Conservation (phyloP, 2,329 filamentous ascomycete genomes). For the Colletotrichum sp. region DNA sequence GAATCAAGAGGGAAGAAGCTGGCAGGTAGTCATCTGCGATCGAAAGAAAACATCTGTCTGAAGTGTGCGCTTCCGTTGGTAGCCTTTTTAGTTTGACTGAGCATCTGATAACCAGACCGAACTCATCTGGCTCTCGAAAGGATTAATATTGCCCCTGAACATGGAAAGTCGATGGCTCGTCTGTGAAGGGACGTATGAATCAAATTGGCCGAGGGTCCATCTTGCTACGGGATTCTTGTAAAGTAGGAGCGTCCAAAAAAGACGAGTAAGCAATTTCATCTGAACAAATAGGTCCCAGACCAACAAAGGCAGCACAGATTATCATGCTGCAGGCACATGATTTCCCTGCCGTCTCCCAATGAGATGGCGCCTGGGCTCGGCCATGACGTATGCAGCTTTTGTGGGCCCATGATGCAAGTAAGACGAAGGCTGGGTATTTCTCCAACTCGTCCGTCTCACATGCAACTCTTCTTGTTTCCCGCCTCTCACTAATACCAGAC, state of each 20-base stretch:
- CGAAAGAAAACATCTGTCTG: rapidly evolving
- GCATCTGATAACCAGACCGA: not conserved
- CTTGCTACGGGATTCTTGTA: too few species aligned
- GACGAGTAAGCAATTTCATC: not conserved
- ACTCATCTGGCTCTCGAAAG: not conserved
- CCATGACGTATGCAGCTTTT: not conserved
- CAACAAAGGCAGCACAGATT: not conserved
- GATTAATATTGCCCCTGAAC: not conserved
- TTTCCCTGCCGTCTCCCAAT: not conserved
- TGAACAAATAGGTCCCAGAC: rapidly evolving
- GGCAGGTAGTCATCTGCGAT: not conserved
- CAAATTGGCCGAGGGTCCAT: too few species aligned
- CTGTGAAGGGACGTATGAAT: too few species aligned
- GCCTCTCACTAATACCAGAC: rapidly evolving
- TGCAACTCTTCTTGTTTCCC: not conserved
- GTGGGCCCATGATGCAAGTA: not conserved
- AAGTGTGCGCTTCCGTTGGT: rapidly evolving
- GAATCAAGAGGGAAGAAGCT: rapidly evolving
- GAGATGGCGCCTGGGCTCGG: not conserved
- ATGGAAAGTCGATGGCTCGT: too few species aligned
- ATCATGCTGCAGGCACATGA: not conserved
- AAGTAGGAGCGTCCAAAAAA: too few species aligned
- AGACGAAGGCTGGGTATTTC: not conserved
- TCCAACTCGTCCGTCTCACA: not conserved
- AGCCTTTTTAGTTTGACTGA: rapidly evolving